Base-by-base conservation (phyloP, 805 yeast genomes). In the Zygosaccharomyces lentus region DNA sequence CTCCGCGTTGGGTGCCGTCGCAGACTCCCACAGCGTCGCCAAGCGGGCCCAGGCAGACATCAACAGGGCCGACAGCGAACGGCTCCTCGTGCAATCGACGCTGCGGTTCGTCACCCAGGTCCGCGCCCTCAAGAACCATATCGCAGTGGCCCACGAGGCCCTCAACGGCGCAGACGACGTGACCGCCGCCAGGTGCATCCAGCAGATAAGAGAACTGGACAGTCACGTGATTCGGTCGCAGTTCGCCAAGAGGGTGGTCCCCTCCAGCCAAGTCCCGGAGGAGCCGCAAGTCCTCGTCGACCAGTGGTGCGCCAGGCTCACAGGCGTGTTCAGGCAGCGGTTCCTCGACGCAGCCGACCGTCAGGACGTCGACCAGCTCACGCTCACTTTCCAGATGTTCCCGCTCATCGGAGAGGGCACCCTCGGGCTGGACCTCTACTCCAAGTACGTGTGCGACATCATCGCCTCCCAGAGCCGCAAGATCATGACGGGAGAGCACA, bases 251-350 rank as follows among this genome's bases (percentile, higher is more conserved):
- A 80, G 74, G 37, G 86, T 85, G 57, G 91, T 91, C 13, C 99
- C 99, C 0, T 81, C 95, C 0, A 72, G 84, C 9, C 95, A 87
- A 46, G 73, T 89, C 12, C 96, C 96, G 0, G 95, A 87, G 41
- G 68, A 76, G 43, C 98, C 99, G 0, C 58, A 62, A 8, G 73
- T 67, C 1, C 67, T 85, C 0, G 56, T 93, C 1, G 59, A 68
- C 1, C 69, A 69, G 10, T 86, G 95, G 81, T 74, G 80, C 3
- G 69, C 67, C 1, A 74, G 80, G 30, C 70, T 93, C 47, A 80
- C 77, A 4, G 61, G 61, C 1, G 66, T 79, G 2, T 88, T 90
- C 57, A 66, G 72, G 29, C 58, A 69, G 9, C 82, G 82, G 53
- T 93, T 93, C 65, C 74, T 74, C 38, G 72, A 73, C 34, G 95